phyloP scores from a whole-genome alignment of 1,139 yeast genomes.

The Geotrichum cucujoidarum region DNA sequence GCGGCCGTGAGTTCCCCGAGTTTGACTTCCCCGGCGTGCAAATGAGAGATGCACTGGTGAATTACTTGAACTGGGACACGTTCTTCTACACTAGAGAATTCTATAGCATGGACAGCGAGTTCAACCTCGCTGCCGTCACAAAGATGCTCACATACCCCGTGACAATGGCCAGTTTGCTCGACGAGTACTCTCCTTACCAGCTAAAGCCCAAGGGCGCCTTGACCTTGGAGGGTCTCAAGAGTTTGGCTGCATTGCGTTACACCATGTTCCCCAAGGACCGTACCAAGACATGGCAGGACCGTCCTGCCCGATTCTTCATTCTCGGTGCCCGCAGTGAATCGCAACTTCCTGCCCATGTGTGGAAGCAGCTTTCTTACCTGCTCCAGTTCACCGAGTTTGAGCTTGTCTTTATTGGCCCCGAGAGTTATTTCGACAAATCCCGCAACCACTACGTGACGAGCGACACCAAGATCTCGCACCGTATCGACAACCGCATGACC shows the following conservation, averaged over 20 bases:
- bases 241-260: slow-evolving; percentile 85
- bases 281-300: slow-evolving; percentile 55
- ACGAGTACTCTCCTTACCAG: slow-evolving; percentile 79
- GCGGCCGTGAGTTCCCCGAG: slow-evolving; percentile 92
- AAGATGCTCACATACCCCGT: slow-evolving; percentile 90
- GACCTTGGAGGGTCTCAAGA: slow-evolving; percentile 86
- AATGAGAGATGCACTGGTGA: slow-evolving; percentile 70
- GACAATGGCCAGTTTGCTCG: slow-evolving; percentile 78
- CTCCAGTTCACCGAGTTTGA: slow-evolving; percentile 82
- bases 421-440: slow-evolving; percentile 67
- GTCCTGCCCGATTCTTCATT: slow-evolving; percentile 85
- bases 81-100: slow-evolving; percentile 89
- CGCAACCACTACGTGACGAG: slow-evolving; percentile 49
- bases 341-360: slow-evolving; percentile 87
- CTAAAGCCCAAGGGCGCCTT: slow-evolving; percentile 81
- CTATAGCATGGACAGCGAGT: slow-evolving; percentile 94
- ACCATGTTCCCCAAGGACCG: slow-evolving; percentile 74
- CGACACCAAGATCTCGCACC: slow-evolving; percentile 61
- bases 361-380: slow-evolving; percentile 87
- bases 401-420: slow-evolving; percentile 91
- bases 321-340: slow-evolving; percentile 93
- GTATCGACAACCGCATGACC: slow-evolving; percentile 70
- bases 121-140: slow-evolving; percentile 90
- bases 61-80: slow-evolving; percentile 85
- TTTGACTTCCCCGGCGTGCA: slow-evolving; percentile 86